Evolutionary conservation across 2,329 filamentous ascomycete genomes (phyloP), one percentile per base, ranked within the genome.

Genomic region (Drechmeria coniospora): DNA sequence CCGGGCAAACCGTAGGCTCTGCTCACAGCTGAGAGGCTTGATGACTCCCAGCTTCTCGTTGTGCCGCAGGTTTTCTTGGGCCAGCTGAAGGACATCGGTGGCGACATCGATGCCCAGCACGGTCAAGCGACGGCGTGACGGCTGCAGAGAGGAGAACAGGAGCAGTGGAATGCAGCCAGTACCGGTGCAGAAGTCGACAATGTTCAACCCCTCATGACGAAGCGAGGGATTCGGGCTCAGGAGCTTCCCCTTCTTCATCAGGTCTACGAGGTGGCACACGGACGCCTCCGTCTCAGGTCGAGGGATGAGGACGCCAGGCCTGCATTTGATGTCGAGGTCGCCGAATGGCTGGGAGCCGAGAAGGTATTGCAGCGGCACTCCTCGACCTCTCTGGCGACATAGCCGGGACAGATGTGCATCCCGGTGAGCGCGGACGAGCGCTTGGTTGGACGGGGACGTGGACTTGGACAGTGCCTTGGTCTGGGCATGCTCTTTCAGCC

Each of bases 261-360:
- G 36, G 5, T 53, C 45, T 20, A 64, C 66, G 8, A 80, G 55
- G 38, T 72, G 56, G 16, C 57, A 49, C 1, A 67, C 71, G 46
- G 76, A 80, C 3, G 74, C 65, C 51, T 83, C 79, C 4, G 79
- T 83, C 49, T 84, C 79, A 15, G 68, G 61, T 59, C 87, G 68
- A 20, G 90, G 90, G 37, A 95, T 92, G 31, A 98, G 58, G 5
- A 95, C 86, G 2, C 81, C 81, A 8, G 62, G 68, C 16, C 59
- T 61, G 45, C 86, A 94, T 30, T 65, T 55, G 25, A 98, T 78
- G 23, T 93, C 78, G 11, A 95, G 54, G 4, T 71, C 57, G 1
- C 86, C 87, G 53, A 98, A 95, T 2, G 79, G 90, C 49, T 94
- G 84, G 5, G 75, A 74, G 4, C 84, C 84, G 1, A 98, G 58